These are phyloP conservation scores for Medicago lupulina DNA, from an alignment of 306 rosid genomes.

Conservation along the genomic window DNA sequence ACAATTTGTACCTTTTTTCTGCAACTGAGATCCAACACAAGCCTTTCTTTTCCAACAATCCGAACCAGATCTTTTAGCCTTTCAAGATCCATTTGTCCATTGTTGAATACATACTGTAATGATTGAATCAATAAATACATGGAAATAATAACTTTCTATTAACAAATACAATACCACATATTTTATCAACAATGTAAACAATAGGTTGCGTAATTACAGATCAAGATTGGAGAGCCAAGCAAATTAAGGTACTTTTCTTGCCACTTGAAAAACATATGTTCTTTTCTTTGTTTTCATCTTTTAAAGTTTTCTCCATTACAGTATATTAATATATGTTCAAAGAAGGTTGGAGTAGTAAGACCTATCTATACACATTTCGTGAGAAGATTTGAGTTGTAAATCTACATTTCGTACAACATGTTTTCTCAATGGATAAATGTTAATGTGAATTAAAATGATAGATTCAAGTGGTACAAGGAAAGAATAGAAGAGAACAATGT, in stretches of 20 bases:
- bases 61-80: constrained; percentile 82
- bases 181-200: constrained; percentile 4
- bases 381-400: constrained; percentile 13
- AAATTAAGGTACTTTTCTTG: constrained; percentile 17
- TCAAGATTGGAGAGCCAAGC: constrained; percentile 10
- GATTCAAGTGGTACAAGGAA: not conserved
- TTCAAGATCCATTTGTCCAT: constrained; percentile 89
- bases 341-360: constrained; percentile 17
- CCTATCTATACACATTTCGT: not conserved
- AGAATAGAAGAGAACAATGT: not conserved
- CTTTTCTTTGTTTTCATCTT: constrained; percentile 12
- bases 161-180: constrained; percentile 21
- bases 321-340: not conserved
- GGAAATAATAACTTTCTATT: not conserved
- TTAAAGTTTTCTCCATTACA: constrained; percentile 19
- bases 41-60: constrained; percentile 84
- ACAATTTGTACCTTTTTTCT: constrained; percentile 72
- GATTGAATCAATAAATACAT: constrained; percentile 36
- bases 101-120: constrained; percentile 81
- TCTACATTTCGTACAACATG: constrained; percentile 1
- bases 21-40: constrained; percentile 97
- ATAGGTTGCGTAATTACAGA: constrained; percentile 10
- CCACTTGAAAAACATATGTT: constrained; percentile 21
- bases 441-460: not conserved
- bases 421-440: constrained; percentile 26